phyloP scores from a whole-genome alignment of 192 early-diverging fungal species.

The Rhizoclosmatium sp. region DNA sequence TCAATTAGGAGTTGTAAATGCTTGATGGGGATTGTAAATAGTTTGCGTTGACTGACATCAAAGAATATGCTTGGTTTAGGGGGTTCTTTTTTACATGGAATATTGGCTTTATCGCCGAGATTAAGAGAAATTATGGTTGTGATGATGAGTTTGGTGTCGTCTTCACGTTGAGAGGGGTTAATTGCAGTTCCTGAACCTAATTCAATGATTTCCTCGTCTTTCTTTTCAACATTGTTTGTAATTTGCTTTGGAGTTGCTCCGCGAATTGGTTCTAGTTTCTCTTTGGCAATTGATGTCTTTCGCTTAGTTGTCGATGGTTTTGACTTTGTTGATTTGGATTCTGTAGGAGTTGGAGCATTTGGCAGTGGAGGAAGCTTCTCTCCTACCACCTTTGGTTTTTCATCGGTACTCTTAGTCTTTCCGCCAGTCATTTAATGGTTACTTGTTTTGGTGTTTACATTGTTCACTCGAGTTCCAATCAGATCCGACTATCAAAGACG shows the following conservation, averaged over 20 bases:
- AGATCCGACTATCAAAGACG: too few relatives aligned
- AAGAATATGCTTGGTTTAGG: neutral
- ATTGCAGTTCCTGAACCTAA: slow-evolving; percentile 11
- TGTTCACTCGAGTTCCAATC: too few relatives aligned
- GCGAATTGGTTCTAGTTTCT: neutral
- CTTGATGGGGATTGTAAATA: slow-evolving; percentile 15
- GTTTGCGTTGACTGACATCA: slow-evolving; percentile 20
- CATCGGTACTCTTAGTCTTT: too few relatives aligned
- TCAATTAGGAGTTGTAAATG: slow-evolving; percentile 35
- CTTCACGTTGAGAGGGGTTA: neutral
- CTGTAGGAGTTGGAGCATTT: too few relatives aligned
- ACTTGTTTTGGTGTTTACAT: too few relatives aligned
- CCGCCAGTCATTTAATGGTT: too few relatives aligned
- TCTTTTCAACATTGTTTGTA: slow-evolving; percentile 23
- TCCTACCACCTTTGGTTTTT: too few relatives aligned
- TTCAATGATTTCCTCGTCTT: slow-evolving; percentile 18
- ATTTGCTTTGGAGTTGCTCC: neutral
- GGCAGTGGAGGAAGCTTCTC: too few relatives aligned
- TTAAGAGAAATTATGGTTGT: slow-evolving; percentile 1
- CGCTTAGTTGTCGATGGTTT: too few relatives aligned
- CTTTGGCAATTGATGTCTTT: neutral
- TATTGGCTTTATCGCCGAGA: neutral
- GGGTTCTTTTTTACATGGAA: neutral
- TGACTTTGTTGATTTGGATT: too few relatives aligned
- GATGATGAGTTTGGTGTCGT: neutral